Conservation (phyloP, 495 filamentous ascomycete genomes). For the Lasiosphaeris hirsuta region DNA sequence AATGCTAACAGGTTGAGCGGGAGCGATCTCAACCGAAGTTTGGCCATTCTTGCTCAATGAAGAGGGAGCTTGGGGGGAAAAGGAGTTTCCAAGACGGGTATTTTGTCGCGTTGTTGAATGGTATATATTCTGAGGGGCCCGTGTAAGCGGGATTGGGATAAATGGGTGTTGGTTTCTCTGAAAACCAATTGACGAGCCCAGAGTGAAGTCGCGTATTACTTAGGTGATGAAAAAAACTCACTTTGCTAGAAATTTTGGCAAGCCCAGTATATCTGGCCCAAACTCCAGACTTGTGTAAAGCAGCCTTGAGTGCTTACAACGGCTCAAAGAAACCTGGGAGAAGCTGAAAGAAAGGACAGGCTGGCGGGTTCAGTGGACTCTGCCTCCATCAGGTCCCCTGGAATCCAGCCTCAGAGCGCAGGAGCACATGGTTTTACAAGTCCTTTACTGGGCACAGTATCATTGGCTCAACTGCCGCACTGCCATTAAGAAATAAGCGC, state of each 20-base stretch:
- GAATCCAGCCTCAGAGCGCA: background rate
- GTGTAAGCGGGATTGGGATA: no score
- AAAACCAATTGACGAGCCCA: no score
- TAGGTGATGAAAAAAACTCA: no score
- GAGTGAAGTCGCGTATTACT: no score
- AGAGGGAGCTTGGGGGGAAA: background rate
- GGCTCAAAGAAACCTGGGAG: slow-evolving; percentile 15
- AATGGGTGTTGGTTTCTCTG: no score
- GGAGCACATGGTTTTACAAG: background rate
- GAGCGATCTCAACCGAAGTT: slow-evolving; percentile 15
- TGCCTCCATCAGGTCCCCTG: slow-evolving; percentile 10
- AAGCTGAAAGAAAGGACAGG: slow-evolving; percentile 32
- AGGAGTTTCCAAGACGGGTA: no score
- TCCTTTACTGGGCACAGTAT: slow-evolving; percentile 29
- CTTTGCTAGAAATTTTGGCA: no score
- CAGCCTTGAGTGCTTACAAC: slow-evolving; percentile 2
- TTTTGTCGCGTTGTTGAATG: no score
- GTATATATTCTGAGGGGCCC: no score
- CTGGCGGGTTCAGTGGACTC: slow-evolving; percentile 15
- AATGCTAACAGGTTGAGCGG: slow-evolving; percentile 26
- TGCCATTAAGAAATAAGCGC: background rate
- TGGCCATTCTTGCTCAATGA: slow-evolving; percentile 18
- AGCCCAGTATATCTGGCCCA: background rate
- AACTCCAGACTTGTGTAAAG: background rate
- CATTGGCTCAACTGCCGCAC: slow-evolving; percentile 20